Conservation (phyloP, 2,329 filamentous ascomycete species). For the Colletotrichum navitas region DNA sequence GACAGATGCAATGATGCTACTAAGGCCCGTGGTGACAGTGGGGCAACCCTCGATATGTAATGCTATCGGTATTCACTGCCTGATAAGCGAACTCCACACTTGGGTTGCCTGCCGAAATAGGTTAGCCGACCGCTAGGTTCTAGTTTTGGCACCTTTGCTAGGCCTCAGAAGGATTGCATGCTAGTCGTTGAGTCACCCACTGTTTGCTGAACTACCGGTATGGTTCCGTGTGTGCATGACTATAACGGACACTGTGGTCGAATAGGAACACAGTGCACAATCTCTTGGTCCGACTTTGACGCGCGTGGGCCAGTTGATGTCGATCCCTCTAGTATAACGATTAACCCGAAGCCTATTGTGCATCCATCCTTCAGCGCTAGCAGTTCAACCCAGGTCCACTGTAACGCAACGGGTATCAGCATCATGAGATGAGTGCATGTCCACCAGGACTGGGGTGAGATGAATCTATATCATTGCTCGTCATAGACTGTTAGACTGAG, state of each 20-base stretch:
- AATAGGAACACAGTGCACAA: no score
- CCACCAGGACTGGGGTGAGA: neutral
- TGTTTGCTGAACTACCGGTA: no score
- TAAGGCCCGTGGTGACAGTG: neutral
- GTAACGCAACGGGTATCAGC: no score
- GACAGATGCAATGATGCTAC: neutral
- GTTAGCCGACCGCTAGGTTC: no score
- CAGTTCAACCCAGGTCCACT: neutral
- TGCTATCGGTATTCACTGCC: neutral
- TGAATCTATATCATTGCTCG: neutral
- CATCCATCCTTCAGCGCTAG: neutral
- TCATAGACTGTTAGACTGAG: neutral
- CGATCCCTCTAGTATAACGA: neutral
- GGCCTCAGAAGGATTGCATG: no score
- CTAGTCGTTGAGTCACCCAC: no score
- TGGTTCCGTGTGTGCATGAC: no score
- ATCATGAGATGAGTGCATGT: neutral
- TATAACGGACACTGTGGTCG: no score
- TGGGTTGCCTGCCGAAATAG: neutral
- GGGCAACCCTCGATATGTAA: slow-evolving; percentile 7
- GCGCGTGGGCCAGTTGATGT: no score
- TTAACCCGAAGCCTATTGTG: no score
- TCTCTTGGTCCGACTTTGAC: no score
- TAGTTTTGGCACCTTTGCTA: no score
- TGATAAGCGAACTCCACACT: neutral